These are phyloP conservation scores for Sherardia arvensis DNA, from an alignment of 257 asterid genomes.

Conservation along the genomic window DNA sequence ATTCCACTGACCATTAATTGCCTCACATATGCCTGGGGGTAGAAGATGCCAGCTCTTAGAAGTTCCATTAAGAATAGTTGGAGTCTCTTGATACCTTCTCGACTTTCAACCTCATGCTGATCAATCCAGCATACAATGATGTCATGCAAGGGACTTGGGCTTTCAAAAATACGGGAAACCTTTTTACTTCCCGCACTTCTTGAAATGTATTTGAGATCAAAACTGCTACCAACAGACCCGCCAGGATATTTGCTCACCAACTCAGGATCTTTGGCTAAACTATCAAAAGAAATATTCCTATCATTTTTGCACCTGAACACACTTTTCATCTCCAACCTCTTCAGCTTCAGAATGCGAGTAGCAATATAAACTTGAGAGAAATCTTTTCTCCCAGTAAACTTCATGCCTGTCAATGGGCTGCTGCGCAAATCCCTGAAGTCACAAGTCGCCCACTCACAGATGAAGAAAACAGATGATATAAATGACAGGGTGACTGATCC, in stretches of 20 bases:
- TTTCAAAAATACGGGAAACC: constrained; percentile 43
- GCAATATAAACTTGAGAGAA: constrained; percentile 76
- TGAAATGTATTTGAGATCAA: constrained; percentile 17
- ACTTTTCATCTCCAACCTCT: constrained; percentile 44
- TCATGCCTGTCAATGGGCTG: constrained; percentile 54
- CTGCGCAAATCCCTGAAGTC: constrained; percentile 80
- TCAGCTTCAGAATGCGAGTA: constrained; percentile 68
- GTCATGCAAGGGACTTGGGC: constrained; percentile 90
- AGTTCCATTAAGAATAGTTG: constrained; percentile 77
- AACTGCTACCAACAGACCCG: constrained; percentile 11
- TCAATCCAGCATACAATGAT: constrained; percentile 92
- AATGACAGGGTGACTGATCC: constrained; percentile 47
- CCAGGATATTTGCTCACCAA: constrained; percentile 16
- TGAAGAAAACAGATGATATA: constrained; percentile 70
- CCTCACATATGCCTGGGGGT: constrained; percentile 84
- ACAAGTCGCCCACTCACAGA: constrained; percentile 98
- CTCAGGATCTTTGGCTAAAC: constrained; percentile 19
- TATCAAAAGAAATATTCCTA: constrained; percentile 10
- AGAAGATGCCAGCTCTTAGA: constrained; percentile 66
- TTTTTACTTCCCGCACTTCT: constrained; percentile 32
- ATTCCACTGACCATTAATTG: constrained; percentile 91
- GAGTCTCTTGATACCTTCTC: constrained; percentile 70
- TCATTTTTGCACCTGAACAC: constrained; percentile 13
- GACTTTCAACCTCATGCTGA: constrained; percentile 85
- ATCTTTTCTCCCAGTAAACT: constrained; percentile 84